phyloP scores from a whole-genome alignment of 768 basidiomycete genomes.

The Leucosporidium creatinivorum region DNA sequence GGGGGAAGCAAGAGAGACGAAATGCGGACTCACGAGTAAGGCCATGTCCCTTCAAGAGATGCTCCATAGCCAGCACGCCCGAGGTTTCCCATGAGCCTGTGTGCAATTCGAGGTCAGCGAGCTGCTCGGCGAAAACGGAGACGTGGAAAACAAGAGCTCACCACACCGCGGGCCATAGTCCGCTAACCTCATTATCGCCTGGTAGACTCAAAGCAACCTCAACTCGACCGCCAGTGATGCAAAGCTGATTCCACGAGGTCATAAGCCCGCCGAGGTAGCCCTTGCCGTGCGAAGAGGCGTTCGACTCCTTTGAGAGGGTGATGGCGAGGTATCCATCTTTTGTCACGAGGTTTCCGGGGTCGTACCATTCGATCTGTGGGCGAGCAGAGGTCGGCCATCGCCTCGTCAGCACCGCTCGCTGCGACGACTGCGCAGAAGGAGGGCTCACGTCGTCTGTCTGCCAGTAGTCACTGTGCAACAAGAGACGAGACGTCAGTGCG shows the following conservation, averaged over 20 bases:
- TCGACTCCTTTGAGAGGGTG: conserved; percentile 12
- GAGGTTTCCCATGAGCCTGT: conserved; percentile 36
- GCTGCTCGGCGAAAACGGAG: neutral
- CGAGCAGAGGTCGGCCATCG: too few relatives aligned
- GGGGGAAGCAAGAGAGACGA: too few relatives aligned
- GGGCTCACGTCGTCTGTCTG: too few relatives aligned
- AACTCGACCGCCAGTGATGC: conserved; percentile 32
- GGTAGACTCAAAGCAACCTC: conserved; percentile 18
- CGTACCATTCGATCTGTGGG: conserved; percentile 39
- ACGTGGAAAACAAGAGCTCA: neutral
- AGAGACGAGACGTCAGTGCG: too few relatives aligned
- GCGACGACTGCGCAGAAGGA: too few relatives aligned
- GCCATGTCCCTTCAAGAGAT: conserved; percentile 23
- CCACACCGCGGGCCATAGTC: conserved; percentile 12
- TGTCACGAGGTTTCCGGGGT: conserved; percentile 42
- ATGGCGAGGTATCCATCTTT: conserved; percentile 38
- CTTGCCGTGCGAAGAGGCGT: conserved; percentile 53
- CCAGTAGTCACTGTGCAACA: too few relatives aligned
- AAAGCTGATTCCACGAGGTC: conserved; percentile 27
- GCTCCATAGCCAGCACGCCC: conserved; percentile 36
- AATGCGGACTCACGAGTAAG: neutral
- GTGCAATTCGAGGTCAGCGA: neutral
- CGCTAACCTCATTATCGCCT: neutral
- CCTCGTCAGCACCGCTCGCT: too few relatives aligned
- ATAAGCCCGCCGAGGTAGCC: conserved; percentile 49